phyloP scores from a whole-genome alignment of 768 basidiomycete genomes.

The Tricholoma furcatifolium region DNA sequence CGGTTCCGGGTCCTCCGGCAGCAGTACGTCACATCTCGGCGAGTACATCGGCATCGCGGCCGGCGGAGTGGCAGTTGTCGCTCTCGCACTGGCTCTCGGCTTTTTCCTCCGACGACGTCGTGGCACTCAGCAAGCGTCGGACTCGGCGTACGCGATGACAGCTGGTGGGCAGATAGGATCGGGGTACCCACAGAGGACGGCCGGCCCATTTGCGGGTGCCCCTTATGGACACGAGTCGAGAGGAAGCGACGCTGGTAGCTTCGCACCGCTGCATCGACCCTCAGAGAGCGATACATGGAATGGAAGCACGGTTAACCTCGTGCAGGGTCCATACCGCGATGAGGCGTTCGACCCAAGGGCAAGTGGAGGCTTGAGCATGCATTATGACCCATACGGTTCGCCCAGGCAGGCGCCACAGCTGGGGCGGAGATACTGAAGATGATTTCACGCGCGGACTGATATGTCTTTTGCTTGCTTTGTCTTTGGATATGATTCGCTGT shows the following conservation, averaged over 20 bases:
- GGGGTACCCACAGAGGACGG: slow-evolving; percentile 9
- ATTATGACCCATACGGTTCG: slow-evolving; percentile 38
- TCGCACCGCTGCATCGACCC: slow-evolving; percentile 64
- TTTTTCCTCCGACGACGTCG: slow-evolving; percentile 37
- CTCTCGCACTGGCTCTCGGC: background rate
- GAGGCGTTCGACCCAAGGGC: slow-evolving; percentile 11
- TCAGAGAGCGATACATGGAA: slow-evolving; percentile 58
- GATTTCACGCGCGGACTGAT: no score
- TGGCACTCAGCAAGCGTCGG: slow-evolving; percentile 12
- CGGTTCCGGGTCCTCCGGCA: background rate
- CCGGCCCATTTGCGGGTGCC: slow-evolving; percentile 23
- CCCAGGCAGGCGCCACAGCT: background rate
- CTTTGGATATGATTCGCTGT: no score
- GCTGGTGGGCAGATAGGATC: slow-evolving; percentile 27
- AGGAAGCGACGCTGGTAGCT: slow-evolving; percentile 62
- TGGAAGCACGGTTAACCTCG: slow-evolving; percentile 47
- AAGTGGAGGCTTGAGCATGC: slow-evolving; percentile 13
- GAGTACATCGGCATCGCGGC: slow-evolving; percentile 5
- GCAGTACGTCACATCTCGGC: background rate
- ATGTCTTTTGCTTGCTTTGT: no score
- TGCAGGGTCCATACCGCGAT: slow-evolving; percentile 33
- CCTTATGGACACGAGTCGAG: slow-evolving; percentile 16
- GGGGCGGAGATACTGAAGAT: slow-evolving; percentile 1
- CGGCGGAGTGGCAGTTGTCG: slow-evolving; percentile 5
- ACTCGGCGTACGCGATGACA: slow-evolving; percentile 16